phyloP scores from a whole-genome alignment of 176 grass and related monocot genomes.

The Cenchrus fungigraminus region DNA sequence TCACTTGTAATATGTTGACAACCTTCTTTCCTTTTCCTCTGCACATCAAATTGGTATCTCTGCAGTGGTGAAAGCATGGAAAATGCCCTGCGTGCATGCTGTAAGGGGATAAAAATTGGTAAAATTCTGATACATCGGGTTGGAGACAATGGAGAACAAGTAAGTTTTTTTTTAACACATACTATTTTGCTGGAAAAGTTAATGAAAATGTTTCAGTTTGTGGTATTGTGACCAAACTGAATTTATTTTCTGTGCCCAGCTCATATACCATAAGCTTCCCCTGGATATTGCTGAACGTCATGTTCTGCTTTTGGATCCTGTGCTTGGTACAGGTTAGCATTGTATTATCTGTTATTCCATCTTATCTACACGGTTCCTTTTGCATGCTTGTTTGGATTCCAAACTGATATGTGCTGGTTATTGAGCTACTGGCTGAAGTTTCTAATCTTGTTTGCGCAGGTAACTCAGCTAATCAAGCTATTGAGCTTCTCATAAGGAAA shows the following conservation, averaged over 20 bases:
- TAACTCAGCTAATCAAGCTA: constrained; percentile 90
- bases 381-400: not conserved
- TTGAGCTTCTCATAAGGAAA: constrained; percentile 73
- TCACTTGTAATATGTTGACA: not conserved
- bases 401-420: not conserved
- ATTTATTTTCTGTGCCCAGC: constrained; percentile 52
- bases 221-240: constrained; percentile 15
- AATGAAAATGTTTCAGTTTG: constrained; percentile 15
- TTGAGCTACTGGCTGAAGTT: not conserved
- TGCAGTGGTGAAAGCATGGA: constrained; percentile 92
- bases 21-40: not conserved
- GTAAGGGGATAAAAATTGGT: constrained; percentile 86
- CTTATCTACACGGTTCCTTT: constrained; percentile 3
- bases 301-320: constrained; percentile 94
- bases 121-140: constrained; percentile 87
- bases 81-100: constrained; percentile 81
- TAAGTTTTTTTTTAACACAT: constrained; percentile 21
- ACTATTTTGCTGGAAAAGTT: constrained; percentile 21
- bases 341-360: not conserved
- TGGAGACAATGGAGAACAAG: constrained; percentile 86
- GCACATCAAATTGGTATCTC: constrained; percentile 27
- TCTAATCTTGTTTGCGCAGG: constrained; percentile 39
- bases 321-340: constrained; percentile 86
- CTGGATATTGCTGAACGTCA: constrained; percentile 81
- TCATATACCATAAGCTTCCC: constrained; percentile 90